Evolutionary conservation across 805 yeast genomes (phyloP).

Genomic region (Candida glaebosa): DNA sequence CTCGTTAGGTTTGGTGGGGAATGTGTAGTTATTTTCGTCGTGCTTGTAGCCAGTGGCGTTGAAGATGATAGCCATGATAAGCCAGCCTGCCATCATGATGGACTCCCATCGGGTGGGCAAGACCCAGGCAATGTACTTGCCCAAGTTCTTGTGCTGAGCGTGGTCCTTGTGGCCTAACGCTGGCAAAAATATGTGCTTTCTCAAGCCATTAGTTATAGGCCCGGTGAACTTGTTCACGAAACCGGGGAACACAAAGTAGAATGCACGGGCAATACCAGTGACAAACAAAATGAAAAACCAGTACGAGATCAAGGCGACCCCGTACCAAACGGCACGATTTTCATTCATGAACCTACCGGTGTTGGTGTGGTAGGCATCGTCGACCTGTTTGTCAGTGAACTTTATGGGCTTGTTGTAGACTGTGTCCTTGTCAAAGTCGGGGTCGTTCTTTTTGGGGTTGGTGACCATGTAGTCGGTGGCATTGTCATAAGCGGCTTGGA

Average conservation of each 20-base stretch:
- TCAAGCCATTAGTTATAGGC: slow-evolving; percentile 17
- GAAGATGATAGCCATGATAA: slow-evolving; percentile 29
- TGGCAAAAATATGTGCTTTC: slow-evolving; percentile 26
- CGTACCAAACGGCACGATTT: slow-evolving; percentile 39
- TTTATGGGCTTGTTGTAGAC: slow-evolving; percentile 35
- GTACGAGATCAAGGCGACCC: slow-evolving; percentile 43
- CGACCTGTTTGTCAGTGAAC: slow-evolving; percentile 21
- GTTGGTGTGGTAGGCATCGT: slow-evolving; percentile 23
- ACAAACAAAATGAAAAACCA: slow-evolving; percentile 46
- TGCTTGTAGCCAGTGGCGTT: slow-evolving; percentile 20
- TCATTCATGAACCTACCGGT: slow-evolving; percentile 25
- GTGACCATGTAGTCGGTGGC: slow-evolving; percentile 39
- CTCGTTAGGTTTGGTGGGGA: slow-evolving; percentile 23
- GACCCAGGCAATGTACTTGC: slow-evolving; percentile 37
- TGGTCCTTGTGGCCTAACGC: slow-evolving; percentile 18
- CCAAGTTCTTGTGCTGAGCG: slow-evolving; percentile 9
- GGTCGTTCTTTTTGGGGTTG: slow-evolving; percentile 22
- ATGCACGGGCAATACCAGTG: slow-evolving; percentile 42
- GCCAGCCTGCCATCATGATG: slow-evolving; percentile 38
- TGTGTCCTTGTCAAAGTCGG: slow-evolving; percentile 24
- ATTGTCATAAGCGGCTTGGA: slow-evolving; percentile 35
- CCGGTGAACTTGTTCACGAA: slow-evolving; percentile 27
- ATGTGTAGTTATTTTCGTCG: slow-evolving; percentile 20
- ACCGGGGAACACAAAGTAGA: slow-evolving; percentile 35
- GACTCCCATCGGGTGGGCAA: slow-evolving; percentile 55